Evolutionary conservation across 1,284 basidiomycete genomes (phyloP), one percentile per base, ranked within the genome.

Genomic region (Malassezia psittaci): DNA sequence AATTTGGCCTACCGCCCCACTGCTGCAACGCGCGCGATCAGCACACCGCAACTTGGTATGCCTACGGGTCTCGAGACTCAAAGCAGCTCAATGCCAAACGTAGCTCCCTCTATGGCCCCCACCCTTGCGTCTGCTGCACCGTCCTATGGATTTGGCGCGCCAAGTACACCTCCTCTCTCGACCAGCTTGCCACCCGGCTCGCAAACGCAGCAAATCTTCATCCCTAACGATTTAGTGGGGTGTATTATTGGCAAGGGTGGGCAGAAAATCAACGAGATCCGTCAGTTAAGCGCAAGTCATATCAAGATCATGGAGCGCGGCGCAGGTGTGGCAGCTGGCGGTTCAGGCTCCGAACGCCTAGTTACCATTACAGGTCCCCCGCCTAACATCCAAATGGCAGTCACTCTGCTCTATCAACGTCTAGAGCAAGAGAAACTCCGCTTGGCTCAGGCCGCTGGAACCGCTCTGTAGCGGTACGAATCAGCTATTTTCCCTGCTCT

Each of bases 201-300:
- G 52, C 90, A 96, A 77, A 94, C 90, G 3, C 93, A 99, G 75
- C 90, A 96, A 76, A 96, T 99, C 64, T 99, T 88, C 76, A 96
- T 98, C 65, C 94, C 94, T 21, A 96, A 96, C 74, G 88, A 94
- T 66, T 81, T 98, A 13, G 94, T 99, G 16, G 94, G 90, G 13
- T 90, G 90, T 70, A 94, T 99, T 76, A 99, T 99, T 68, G 94
- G 94, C 50, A 98, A 96, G 77, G 93, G 90, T 21, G 94, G 94
- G 3, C 85, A 85, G 71, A 99, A 98, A 79, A 99, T 99, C 79
- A 98, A 98, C 73, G 94, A 99, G 78, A 96, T 99, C 66, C 82
- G 94, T 67, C 87, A 85, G 75, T 87, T 87, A 84, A 90, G 83
- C 73, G 87, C 84, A 18, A 91, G 89, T 75, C 86, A 93, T 69